phyloP scores from a whole-genome alignment of 2,329 filamentous ascomycete species.

The Periconia digitata region DNA sequence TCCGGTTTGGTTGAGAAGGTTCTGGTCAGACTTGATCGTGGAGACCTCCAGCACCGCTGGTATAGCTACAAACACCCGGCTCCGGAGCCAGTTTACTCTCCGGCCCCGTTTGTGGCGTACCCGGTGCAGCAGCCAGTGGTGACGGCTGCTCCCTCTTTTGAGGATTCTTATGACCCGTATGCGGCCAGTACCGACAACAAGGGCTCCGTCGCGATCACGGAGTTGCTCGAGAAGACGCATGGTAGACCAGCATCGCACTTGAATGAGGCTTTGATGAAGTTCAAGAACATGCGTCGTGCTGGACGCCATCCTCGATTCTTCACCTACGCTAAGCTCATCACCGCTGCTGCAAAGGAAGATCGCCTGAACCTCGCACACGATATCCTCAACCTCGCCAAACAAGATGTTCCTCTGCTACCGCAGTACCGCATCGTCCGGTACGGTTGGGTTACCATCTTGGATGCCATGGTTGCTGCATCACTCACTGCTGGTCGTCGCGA shows the following conservation, averaged over 20 bases:
- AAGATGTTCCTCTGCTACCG: slow-evolving; percentile 80
- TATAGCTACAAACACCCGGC: slow-evolving; percentile 58
- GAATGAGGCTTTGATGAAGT: slow-evolving; percentile 77
- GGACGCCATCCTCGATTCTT: slow-evolving; percentile 93
- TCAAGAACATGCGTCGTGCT: slow-evolving; percentile 90
- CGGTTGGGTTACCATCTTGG: slow-evolving; percentile 94
- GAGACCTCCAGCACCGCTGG: slow-evolving; percentile 57
- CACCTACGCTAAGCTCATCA: slow-evolving; percentile 94
- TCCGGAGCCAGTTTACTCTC: slow-evolving; percentile 46
- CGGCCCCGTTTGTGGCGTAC: slow-evolving; percentile 55
- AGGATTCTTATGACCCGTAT: slow-evolving; percentile 90
- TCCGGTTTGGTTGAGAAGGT: slow-evolving; percentile 61
- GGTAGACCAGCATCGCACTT: slow-evolving; percentile 73
- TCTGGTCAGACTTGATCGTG: slow-evolving; percentile 55
- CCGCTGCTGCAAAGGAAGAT: slow-evolving; percentile 80
- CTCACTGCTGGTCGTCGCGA: slow-evolving; percentile 79
- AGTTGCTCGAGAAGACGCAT: slow-evolving; percentile 79
- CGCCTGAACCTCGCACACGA: slow-evolving; percentile 82
- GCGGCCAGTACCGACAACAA: slow-evolving; percentile 89
- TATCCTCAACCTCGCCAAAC: slow-evolving; percentile 83
- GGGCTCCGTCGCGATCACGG: slow-evolving; percentile 86
- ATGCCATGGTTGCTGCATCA: slow-evolving; percentile 94
- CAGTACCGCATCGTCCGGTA: slow-evolving; percentile 89
- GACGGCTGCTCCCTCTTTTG: slow-evolving; percentile 62
- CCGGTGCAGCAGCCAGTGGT: slow-evolving; percentile 51